phyloP scores from a whole-genome alignment of 169 alveolate species.

The Amoebophrya sp. region DNA sequence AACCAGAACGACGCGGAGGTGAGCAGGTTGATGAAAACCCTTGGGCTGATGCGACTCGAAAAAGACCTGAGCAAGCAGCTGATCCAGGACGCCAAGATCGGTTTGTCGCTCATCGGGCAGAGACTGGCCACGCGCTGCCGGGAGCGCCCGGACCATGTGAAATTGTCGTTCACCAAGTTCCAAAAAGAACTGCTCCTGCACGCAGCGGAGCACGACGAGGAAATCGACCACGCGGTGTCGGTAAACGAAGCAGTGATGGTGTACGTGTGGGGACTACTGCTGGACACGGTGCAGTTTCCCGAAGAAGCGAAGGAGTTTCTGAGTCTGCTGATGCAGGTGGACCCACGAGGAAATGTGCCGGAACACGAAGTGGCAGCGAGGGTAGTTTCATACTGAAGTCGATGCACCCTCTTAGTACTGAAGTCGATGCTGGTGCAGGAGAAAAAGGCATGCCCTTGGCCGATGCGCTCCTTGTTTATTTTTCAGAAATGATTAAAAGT shows the following conservation, averaged over 20 bases:
- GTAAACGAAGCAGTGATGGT: neutral
- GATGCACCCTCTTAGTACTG: too few species aligned
- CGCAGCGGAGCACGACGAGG: neutral
- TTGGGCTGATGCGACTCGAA: too few species aligned
- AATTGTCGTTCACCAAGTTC: neutral
- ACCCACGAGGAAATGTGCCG: neutral
- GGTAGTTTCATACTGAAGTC: too few species aligned
- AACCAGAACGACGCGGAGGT: too few species aligned
- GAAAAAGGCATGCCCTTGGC: too few species aligned
- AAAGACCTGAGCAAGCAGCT: neutral
- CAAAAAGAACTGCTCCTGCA: neutral
- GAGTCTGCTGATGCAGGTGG: neutral
- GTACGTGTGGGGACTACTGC: neutral
- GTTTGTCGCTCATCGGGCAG: neutral
- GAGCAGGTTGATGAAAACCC: too few species aligned
- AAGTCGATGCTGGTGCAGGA: too few species aligned
- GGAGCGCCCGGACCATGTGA: neutral
- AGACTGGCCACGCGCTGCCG: neutral
- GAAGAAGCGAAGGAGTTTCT: neutral
- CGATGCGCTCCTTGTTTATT: too few species aligned
- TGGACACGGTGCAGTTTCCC: neutral
- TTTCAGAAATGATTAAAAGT: too few species aligned
- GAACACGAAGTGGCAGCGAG: too few species aligned
- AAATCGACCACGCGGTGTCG: neutral
- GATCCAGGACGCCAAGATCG: neutral